Base-by-base conservation (phyloP, 495 filamentous ascomycete species). In the Staphylotrichum tortipilum region DNA sequence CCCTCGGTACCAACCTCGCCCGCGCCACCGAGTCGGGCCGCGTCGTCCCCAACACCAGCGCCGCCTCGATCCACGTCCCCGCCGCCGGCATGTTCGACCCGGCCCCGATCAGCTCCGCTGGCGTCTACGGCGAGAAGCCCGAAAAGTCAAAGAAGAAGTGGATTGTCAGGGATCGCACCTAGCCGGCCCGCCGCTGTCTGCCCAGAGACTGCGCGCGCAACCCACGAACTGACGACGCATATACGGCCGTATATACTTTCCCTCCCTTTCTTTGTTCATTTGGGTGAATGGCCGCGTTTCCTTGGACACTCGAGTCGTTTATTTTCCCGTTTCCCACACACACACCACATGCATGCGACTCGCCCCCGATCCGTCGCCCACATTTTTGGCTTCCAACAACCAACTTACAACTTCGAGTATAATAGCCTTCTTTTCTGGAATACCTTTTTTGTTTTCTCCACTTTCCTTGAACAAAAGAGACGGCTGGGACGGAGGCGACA, bases 111-210 rank as follows among this genome's bases (percentile, higher is more conserved):
- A 46, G 40, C 47, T 47, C 56, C 3, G 65, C 63, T 8, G 49
- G 36, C 10, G 52, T 66, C 1, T 65, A 63, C 48, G 54, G 50
- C 31, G 47, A 64, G 37, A 58, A 57, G 43, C 47, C 39, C 6
- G 36, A 60, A 31, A 68, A 69, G 58, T 46, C 62, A 23, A 65
- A 62, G 50, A 72, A 69, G 68, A 71, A 63, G 60, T 73, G 70
- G 70, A 44, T 51, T 1, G 57, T 64, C 26, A 55, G 43, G 19
- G 57, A 61, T 23, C 61, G 68, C 52, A 69, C 68, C 42, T 72
- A 47, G 26, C 6, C 4, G 15, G 30, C 7, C n/a, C n/a, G n/a
- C n/a, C n/a, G n/a, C n/a, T n/a, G n/a, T n/a, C n/a, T n/a, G n/a
- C 2, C 36, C 2, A 44, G 19, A 3, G 24, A 35, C 29, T 2